Conservation (phyloP, 169 alveolate species). For the Ichthyophthirius multifiliis region DNA sequence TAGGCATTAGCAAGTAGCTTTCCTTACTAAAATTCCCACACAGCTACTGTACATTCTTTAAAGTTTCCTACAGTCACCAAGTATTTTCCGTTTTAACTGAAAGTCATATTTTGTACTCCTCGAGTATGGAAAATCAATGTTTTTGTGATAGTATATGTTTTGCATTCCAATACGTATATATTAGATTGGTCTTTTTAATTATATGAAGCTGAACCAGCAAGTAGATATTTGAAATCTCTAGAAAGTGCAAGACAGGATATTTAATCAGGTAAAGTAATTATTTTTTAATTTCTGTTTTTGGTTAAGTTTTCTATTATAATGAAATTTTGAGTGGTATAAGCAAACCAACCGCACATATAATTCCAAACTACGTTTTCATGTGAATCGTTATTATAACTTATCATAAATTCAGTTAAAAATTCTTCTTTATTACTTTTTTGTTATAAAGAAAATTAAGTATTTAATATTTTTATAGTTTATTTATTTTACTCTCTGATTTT, state of each 20-base stretch:
- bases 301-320: slow-evolving; percentile 61
- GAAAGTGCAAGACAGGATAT: slow-evolving; percentile 8
- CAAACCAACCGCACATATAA: slow-evolving; percentile 66
- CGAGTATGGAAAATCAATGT: slow-evolving; percentile 72
- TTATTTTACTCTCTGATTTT: neutral
- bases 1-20: slow-evolving; percentile 41
- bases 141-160: slow-evolving; percentile 33
- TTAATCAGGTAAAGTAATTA: slow-evolving; percentile 38
- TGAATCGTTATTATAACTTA: slow-evolving; percentile 63
- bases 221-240: slow-evolving; percentile 2
- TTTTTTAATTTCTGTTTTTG: slow-evolving; percentile 53
- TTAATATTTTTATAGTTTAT: neutral
- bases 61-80: slow-evolving; percentile 65
- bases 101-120: slow-evolving; percentile 66
- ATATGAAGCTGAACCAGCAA: neutral
- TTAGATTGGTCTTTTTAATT: neutral
- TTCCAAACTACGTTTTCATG: slow-evolving; percentile 76
- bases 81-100: slow-evolving; percentile 61
- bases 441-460: neutral
- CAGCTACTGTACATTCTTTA: slow-evolving; percentile 73
- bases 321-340: slow-evolving; percentile 61
- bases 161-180: neutral
- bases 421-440: slow-evolving; percentile 27
- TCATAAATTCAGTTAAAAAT: slow-evolving; percentile 37
- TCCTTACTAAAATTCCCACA: slow-evolving; percentile 71